Evolutionary conservation across 2,329 filamentous ascomycete genomes (phyloP), one percentile per base, ranked within the genome.

Genomic region (Laburnicola sp.): DNA sequence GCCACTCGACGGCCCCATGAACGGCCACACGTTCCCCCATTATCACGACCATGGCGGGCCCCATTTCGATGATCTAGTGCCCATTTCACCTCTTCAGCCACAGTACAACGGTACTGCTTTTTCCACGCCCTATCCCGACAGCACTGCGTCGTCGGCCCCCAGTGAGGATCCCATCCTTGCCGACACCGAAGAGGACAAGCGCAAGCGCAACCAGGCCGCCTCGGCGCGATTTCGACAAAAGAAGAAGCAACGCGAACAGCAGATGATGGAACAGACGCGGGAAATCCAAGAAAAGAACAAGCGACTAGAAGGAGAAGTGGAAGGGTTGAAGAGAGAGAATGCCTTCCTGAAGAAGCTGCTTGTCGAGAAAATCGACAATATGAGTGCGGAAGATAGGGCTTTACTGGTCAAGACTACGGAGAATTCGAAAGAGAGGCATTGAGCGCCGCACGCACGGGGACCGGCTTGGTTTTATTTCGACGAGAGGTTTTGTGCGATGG

Each of bases 221-320:
- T 91, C 87, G 59, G 91, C 91, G 16, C 87, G 91, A 43, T 96
- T 96, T 81, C 87, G 91, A 53, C 85, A 94, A 70, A 96, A 96
- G 85, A 96, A 96, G 86, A 96, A 96, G 84, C 89, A 94, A 76
- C 87, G 91, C 44, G 91, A 96, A 78, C 88, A 92, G 73, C 87
- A 89, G 6, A 84, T 95, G 49, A 46, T 70, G 44, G 69, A 72
- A 39, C 58, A 63, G 45, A 69, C 52, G 22, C 63, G 91, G 74
- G 91, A 95, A 61, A 89, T 93, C 75, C 84, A 84, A 26, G 88
- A 94, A 39, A 91, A 91, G 76, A 88, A 92, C 45, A 79, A 83
- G 16, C 78, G 79, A 16, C 80, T 96, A 5, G 89, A 95, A 74
- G 81, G 50, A 6, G 68, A 72, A 54, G 65, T 70, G 2, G 67